Evolutionary conservation across 2,329 filamentous ascomycete species (phyloP).

Genomic region (Aspergillus ruber): DNA sequence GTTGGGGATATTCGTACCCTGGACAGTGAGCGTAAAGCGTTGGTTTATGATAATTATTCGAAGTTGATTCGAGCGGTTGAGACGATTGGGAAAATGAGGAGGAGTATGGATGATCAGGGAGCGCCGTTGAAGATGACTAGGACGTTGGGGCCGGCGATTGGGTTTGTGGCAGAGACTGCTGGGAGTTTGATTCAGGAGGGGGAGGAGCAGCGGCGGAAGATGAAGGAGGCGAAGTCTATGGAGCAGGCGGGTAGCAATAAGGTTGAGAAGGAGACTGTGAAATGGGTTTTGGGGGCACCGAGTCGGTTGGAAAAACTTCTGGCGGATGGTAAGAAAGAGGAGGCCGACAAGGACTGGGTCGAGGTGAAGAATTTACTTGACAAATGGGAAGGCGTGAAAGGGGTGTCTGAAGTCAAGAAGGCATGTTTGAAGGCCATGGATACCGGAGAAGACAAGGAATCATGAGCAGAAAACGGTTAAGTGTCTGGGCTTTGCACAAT

Average conservation of each 20-base stretch:
- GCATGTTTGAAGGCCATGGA: conserved; percentile 36
- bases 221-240: conserved; percentile 19
- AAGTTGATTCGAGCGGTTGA: conserved; percentile 96
- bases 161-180: conserved; percentile 40
- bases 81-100: conserved; percentile 70
- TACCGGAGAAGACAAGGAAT: conserved; percentile 12
- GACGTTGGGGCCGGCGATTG: conserved; percentile 36
- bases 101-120: conserved; percentile 41
- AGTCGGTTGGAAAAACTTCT: conserved; percentile 32
- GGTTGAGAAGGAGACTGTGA: conserved; percentile 37
- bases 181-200: conserved; percentile 34
- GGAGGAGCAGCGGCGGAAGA: conserved; percentile 27
- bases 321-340: conserved; percentile 32
- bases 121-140: conserved; percentile 42
- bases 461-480: conserved; percentile 13
- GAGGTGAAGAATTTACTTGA: conserved; percentile 33
- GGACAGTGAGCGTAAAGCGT: conserved; percentile 90
- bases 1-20: conserved; percentile 72
- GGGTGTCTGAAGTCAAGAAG: conserved; percentile 34
- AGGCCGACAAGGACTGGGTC: conserved; percentile 39
- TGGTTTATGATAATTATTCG: conserved; percentile 98
- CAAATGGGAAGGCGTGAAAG: conserved; percentile 39
- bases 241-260: conserved; percentile 14
- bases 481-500: neutral
- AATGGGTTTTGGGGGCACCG: conserved; percentile 41